Evolutionary conservation across 2,329 filamentous ascomycete species (phyloP).

Genomic region (Paecilomyces fulvus): DNA sequence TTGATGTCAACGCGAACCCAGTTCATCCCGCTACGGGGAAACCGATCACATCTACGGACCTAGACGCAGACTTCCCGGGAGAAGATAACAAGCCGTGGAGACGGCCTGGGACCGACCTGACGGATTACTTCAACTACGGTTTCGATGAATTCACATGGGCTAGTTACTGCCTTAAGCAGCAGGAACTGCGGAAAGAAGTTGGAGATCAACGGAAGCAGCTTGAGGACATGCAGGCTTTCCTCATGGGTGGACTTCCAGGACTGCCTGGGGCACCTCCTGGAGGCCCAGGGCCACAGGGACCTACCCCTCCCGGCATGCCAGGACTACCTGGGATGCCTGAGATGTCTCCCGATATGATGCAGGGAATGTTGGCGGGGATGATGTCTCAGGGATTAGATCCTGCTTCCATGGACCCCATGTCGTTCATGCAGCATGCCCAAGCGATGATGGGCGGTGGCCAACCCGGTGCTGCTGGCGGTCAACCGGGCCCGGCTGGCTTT

Average conservation of each 20-base stretch:
- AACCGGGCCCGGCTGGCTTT: conserved; percentile 27
- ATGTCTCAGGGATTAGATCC: conserved; percentile 47
- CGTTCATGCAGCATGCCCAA: conserved; percentile 47
- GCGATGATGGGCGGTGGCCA: conserved; percentile 40
- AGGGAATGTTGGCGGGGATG: conserved; percentile 50
- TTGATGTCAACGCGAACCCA: conserved; percentile 78
- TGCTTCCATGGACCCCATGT: conserved; percentile 44
- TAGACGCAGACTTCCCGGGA: conserved; percentile 61
- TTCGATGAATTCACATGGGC: conserved; percentile 99
- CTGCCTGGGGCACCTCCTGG: conserved; percentile 28
- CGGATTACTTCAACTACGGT: conserved; percentile 98
- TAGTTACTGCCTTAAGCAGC: conserved; percentile 83
- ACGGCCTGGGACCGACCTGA: conserved; percentile 84
- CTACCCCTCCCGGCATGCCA: conserved; percentile 25
- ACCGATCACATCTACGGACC: conserved; percentile 71
- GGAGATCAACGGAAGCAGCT: conserved; percentile 67
- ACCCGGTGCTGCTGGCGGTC: conserved; percentile 29
- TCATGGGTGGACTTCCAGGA: conserved; percentile 43
- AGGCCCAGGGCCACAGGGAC: conserved; percentile 18
- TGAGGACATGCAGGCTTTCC: conserved; percentile 53
- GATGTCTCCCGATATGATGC: conserved; percentile 49
- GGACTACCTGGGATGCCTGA: conserved; percentile 40
- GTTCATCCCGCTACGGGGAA: conserved; percentile 65
- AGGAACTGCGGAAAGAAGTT: conserved; percentile 67
- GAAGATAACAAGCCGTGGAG: conserved; percentile 89